Evolutionary conservation across 345 rosid genomes (phyloP), one percentile per base, ranked within the genome.

Genomic region (Syzygium oleosum): DNA sequence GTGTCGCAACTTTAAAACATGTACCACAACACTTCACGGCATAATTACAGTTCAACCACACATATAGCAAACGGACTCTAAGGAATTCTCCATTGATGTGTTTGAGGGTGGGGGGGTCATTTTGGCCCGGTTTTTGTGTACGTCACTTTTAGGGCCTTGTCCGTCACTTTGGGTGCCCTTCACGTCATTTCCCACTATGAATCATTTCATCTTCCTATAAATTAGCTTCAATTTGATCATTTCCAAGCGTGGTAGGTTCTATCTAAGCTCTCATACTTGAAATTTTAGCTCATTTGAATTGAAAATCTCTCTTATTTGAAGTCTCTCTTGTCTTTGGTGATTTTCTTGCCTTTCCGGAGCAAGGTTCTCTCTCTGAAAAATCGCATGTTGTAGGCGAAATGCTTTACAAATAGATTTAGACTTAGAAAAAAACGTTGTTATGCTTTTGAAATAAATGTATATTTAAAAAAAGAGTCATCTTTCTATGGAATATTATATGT

Each of bases 401-500:
- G 21, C 10, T 29, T 63, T 29, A 58, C 11, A 0, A 4, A 2
- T 14, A 29, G 0, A 29, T 63, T 10, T 0, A 5, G 9, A 29
- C 7, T 29, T 63, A 63, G 61, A 56, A 55, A 61, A 3, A 63
- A 6, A 29, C 3, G 11, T n/a, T 63, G 2, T 3, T 63, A 63
- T 14, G 77, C 77, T 29, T 58, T 58, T 58, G 7, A 58, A 25
- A 23, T 58, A 58, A 58, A 58, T 23, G 13, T 23, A 25, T 58
- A 58, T 58, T 9, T 23, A 4, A 25, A 58, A 58, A 58, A 23
- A 0, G 0, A 6, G 15, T 58, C 0, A 0, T 58, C n/a, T 5
- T 61, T 61, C 1, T 1, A 0, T 61, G n/a, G 17, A n/a, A 61
- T 27, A 61, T n/a, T 27, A 0, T 27, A 27, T 1, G 65, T 3